These are phyloP conservation scores for Chalara sp. DNA, from an alignment of 2,329 filamentous ascomycete species.

Conservation along the genomic window DNA sequence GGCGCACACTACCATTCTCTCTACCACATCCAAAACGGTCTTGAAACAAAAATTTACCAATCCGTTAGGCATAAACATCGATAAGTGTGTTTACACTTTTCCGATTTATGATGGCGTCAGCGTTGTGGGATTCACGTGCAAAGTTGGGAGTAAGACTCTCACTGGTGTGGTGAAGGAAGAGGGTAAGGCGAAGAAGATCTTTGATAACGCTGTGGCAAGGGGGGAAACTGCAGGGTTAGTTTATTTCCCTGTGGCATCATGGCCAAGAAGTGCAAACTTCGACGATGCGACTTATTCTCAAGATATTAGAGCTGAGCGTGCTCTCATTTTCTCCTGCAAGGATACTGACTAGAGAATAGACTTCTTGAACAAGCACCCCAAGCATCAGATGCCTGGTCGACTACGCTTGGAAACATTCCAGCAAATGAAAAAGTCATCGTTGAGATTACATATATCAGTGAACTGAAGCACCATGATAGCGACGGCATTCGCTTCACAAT, in stretches of 20 bases:
- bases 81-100: constrained; percentile 59
- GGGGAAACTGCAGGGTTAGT: constrained; percentile 50
- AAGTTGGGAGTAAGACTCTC: constrained; percentile 52
- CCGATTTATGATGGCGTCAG: constrained; percentile 68
- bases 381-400: constrained; percentile 60
- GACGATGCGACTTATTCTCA: no score
- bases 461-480: constrained; percentile 65
- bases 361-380: constrained; percentile 55
- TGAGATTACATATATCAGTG: constrained; percentile 59
- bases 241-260: no score
- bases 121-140: constrained; percentile 61
- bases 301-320: no score
- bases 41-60: constrained; percentile 57
- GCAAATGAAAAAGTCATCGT: constrained; percentile 49
- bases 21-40: constrained; percentile 40
- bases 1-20: constrained; percentile 54
- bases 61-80: constrained; percentile 36
- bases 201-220: constrained; percentile 47
- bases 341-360: no score
- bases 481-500: constrained; percentile 65
- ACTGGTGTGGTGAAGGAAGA: constrained; percentile 62
- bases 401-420: constrained; percentile 61
- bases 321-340: no score
- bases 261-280: no score
- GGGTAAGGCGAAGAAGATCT: constrained; percentile 52